Percentiles rank a stretch among this genome's conserved stretches.
Conservation (phyloP, 176 grass and related monocot species). For the Sorghum bicolor region DNA sequence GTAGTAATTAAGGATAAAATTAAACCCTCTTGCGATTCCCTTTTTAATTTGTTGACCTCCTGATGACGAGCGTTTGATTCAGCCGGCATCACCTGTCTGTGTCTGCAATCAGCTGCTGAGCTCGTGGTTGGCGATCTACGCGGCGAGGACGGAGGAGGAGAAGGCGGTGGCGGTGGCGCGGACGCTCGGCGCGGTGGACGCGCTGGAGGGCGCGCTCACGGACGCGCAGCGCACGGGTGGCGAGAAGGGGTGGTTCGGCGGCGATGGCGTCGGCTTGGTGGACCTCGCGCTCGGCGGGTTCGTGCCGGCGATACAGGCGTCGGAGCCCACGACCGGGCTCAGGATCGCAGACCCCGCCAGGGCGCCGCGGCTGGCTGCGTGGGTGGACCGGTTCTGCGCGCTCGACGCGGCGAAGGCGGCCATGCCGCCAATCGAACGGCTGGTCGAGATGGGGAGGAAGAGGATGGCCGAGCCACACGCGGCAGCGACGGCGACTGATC, state of each 20-base stretch:
- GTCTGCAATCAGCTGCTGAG: conserved; percentile 7
- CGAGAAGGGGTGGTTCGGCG: conserved; percentile 44
- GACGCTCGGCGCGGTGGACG: not conserved
- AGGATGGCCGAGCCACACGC: not conserved
- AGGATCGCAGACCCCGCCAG: conserved; percentile 32
- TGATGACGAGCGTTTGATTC: not conserved
- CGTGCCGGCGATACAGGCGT: conserved; percentile 29
- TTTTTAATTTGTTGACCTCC: not conserved
- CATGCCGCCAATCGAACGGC: conserved; percentile 24
- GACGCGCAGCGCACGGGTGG: not conserved
- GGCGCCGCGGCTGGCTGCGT: conserved; percentile 39
- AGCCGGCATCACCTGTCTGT: not conserved
- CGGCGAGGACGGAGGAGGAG: not conserved
- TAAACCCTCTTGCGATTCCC: not conserved
- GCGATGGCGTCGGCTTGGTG: conserved; percentile 42
- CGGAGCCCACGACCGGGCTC: conserved; percentile 25
- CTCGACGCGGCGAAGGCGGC: conserved; percentile 31
- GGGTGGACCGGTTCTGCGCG: conserved; percentile 39
- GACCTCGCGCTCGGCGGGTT: conserved; percentile 47
- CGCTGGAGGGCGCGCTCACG: conserved; percentile 37
- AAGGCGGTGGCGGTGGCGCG: conserved; percentile 17
- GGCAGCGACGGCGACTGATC: not conserved
- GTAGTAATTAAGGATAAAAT: not conserved
- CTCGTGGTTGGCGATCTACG: conserved; percentile 24
- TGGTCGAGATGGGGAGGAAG: conserved; percentile 24